Evolutionary conservation across 371 early-diverging fungal species (phyloP), one percentile per base, ranked within the genome.

Genomic region (Capillidium heterosporum): DNA sequence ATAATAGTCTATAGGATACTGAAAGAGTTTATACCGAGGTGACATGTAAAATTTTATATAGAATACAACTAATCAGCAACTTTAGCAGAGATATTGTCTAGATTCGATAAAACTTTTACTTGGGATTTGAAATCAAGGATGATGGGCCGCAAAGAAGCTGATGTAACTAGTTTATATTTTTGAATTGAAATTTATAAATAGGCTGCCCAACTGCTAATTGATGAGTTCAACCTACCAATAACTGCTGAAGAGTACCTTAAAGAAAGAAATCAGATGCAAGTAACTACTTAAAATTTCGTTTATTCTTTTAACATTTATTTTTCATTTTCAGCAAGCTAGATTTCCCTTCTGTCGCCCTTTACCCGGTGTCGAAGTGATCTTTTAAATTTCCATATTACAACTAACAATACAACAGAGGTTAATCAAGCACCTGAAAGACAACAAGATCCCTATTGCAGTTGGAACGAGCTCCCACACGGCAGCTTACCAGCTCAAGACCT

Each of bases 1-100:
- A 24, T 46, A 15, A 43, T 23, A 26, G 69, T 39, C 27, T 72
- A 48, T 53, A 68, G 58, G 83, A 91, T 65, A 91, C 95, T 0
- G 95, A 94, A 72, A 71, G 76, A 31, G 78, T 94, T 56, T 94
- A 94, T 67, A 81, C 89, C 5, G 73, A 83, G 67, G 91, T 90
- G 11, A 84, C 91, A 21, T 48, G 65, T 65, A 63, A 32, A 32
- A 32, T 48, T 24, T 15, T 15, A 15, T 27, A 15, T 15, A 31
- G 13, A 2, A 2, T 27, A 0, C 11, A 35, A 13, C n/a, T 29
- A 27, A n/a, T 41, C 4, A 26, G 43, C 46, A 19, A 24, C 19
- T n/a, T 32, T 61, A 72, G 74, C 72, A 42, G 73, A 74, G 58
- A 79, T 87, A 57, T 63, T 85, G 26, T 66, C 59, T 46, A 76